Base-by-base conservation (phyloP, 2,329 filamentous ascomycete genomes). In the Colletotrichum lindemuthianum region DNA sequence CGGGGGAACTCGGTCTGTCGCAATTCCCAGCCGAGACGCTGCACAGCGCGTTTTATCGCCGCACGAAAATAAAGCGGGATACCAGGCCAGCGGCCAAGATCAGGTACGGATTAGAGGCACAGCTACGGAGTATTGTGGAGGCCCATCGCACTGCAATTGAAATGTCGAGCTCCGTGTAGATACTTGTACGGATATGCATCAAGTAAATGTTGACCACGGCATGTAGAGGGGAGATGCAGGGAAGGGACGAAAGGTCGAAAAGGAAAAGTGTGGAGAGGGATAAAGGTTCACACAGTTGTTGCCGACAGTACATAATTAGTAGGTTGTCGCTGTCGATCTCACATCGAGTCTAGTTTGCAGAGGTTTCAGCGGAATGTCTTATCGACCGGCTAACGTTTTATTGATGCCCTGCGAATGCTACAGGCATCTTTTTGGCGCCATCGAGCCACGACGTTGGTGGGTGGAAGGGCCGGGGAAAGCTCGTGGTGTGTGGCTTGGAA, bases 11-110 rank as follows among this genome's bases (percentile, higher is more conserved):
- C 48, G 56, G 47, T 59, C 54, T 53, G 54, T 59, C 34, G 48
- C 54, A 52, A 59, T 48, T 43, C 36, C 41, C 47, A 41, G 54
- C 54, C 48, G 40, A 50, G 44, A 34, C 61, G 61, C 44, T 52
- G 58, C 63, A 61, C 45, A 48, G 58, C 51, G 58, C 52, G 63
- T 63, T 65, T 65, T 59, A 53, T 63, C 58, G 63, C 63, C 52
- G 40, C 50, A 58, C 63, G 58, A 63, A 65, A 65, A 65, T 65
- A 65, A 58, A 65, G 57, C 52, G 58, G 47, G 50, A 50, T 10
- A n/a, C 34, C 49, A 54, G 60, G 50, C 34, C 55, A 36, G 13
- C 33, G 11, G n/a, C 41, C 40, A 49, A 44, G 48, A 13, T 24
- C 34, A 47, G 15, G 33, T 11, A 9, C 32, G 36, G 41, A 40